Conservation (phyloP, 306 rosid species). For the Vicia sativa region DNA sequence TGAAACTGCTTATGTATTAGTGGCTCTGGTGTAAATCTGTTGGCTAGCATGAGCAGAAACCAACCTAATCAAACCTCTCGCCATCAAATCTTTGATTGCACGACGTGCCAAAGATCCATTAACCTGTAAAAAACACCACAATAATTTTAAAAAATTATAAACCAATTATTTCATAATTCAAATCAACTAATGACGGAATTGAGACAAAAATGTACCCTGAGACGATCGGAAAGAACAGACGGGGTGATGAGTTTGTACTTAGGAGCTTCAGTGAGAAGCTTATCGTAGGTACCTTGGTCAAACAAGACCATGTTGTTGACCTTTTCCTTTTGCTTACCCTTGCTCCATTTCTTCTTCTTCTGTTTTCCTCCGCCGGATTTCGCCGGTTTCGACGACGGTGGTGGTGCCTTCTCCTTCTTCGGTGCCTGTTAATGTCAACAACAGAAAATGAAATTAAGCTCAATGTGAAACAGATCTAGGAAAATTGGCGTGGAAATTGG, state of each 20-base stretch:
- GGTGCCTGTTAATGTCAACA: conserved; percentile 43
- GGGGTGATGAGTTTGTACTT: conserved; percentile 56
- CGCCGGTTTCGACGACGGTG: conserved; percentile 53
- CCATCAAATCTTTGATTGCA: conserved; percentile 42
- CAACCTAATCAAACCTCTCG: conserved; percentile 43
- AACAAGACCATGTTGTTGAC: conserved; percentile 56
- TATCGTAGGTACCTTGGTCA: conserved; percentile 49
- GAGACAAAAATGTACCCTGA: conserved; percentile 43
- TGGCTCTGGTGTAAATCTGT: conserved; percentile 46
- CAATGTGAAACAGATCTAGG: not conserved
- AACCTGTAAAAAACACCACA: conserved; percentile 24
- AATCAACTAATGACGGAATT: not conserved
- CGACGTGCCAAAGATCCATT: conserved; percentile 51
- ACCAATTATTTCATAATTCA: not conserved
- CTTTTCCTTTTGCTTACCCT: conserved; percentile 60
- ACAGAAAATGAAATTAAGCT: not conserved
- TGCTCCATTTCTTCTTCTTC: conserved; percentile 65
- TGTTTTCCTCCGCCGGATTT: conserved; percentile 56
- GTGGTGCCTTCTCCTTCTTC: conserved; percentile 56
- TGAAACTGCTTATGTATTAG: conserved; percentile 22
- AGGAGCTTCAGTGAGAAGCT: conserved; percentile 50
- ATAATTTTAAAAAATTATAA: not conserved
- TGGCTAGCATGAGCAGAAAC: conserved; percentile 43
- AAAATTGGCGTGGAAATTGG: not conserved
- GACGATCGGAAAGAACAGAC: conserved; percentile 48